Conservation (phyloP, 2,329 filamentous ascomycete species). For the Gaeumannomyces sp. region DNA sequence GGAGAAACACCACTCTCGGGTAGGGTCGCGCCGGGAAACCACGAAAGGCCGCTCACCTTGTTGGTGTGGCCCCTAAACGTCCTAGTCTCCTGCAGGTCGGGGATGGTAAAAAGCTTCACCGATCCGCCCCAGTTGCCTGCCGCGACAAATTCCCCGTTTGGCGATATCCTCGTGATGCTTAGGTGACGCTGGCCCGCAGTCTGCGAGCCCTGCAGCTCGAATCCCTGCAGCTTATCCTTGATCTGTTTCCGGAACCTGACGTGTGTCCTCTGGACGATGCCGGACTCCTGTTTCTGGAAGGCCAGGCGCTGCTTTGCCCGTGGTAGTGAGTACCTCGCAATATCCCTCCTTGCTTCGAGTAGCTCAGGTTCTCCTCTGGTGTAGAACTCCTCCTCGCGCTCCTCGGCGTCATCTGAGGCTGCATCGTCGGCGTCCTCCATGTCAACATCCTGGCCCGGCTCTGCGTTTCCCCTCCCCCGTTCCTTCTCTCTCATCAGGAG, state of each 20-base stretch:
- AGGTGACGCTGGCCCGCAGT: constrained; percentile 86
- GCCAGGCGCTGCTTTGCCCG: constrained; percentile 70
- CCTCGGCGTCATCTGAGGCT: constrained; percentile 55
- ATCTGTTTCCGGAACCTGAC: constrained; percentile 86
- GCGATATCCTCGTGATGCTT: constrained; percentile 86
- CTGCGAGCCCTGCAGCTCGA: constrained; percentile 91
- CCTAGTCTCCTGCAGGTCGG: constrained; percentile 70
- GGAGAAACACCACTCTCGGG: constrained; percentile 64
- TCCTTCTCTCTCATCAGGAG: constrained; percentile 53
- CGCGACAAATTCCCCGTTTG: constrained; percentile 74
- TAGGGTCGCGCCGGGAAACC: constrained; percentile 79
- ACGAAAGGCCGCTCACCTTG: constrained; percentile 83
- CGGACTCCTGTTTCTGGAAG: constrained; percentile 73
- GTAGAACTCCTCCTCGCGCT: constrained; percentile 91
- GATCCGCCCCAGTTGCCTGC: constrained; percentile 91
- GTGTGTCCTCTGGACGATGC: constrained; percentile 80
- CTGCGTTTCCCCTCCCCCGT: constrained; percentile 47
- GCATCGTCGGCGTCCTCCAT: constrained; percentile 51
- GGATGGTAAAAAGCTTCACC: constrained; percentile 79
- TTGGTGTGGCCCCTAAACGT: constrained; percentile 79
- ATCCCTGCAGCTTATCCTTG: constrained; percentile 73
- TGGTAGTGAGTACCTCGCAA: constrained; percentile 79
- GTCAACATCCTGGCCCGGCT: constrained; percentile 52
- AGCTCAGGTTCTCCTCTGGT: constrained; percentile 73
- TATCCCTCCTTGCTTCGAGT: constrained; percentile 67